phyloP scores from a whole-genome alignment of 768 basidiomycete genomes.

The Fomitopsis serialis region DNA sequence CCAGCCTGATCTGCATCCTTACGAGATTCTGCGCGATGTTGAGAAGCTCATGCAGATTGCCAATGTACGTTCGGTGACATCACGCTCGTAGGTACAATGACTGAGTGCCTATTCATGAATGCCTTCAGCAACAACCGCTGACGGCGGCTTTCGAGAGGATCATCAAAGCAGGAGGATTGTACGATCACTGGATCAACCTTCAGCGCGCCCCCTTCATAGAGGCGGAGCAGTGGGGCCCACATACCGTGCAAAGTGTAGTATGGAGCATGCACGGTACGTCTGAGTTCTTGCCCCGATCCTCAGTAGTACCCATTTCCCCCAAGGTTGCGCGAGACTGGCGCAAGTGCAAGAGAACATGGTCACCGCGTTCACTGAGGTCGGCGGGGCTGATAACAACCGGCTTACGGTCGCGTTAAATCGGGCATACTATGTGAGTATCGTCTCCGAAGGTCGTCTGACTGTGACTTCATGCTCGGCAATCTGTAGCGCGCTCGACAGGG shows the following conservation, averaged over 20 bases:
- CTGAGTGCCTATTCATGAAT: not conserved
- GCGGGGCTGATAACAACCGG: constrained; percentile 55
- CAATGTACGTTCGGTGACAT: constrained; percentile 37
- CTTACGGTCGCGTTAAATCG: constrained; percentile 58
- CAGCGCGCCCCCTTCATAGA: constrained; percentile 45
- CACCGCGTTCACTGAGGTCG: constrained; percentile 55
- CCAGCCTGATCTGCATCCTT: constrained; percentile 69
- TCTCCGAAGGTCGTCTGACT: too few relatives aligned
- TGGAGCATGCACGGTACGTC: constrained; percentile 66
- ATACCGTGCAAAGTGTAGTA: constrained; percentile 66
- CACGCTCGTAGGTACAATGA: not conserved
- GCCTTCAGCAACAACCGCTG: constrained; percentile 60
- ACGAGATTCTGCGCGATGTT: constrained; percentile 73
- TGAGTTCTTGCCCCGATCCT: not conserved
- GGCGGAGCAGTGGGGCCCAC: constrained; percentile 64
- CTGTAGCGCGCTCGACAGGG: constrained; percentile 66
- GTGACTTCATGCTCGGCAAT: too few relatives aligned
- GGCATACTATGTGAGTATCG: constrained; percentile 58
- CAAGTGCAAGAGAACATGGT: constrained; percentile 66
- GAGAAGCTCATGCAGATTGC: constrained; percentile 67
- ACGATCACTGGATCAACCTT: constrained; percentile 66
- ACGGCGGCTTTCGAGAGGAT: constrained; percentile 65
- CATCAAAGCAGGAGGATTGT: constrained; percentile 58
- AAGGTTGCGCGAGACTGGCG: constrained; percentile 66
- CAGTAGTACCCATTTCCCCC: not conserved